phyloP scores from a whole-genome alignment of 179 eudicot species.

The Beta lomatogona region DNA sequence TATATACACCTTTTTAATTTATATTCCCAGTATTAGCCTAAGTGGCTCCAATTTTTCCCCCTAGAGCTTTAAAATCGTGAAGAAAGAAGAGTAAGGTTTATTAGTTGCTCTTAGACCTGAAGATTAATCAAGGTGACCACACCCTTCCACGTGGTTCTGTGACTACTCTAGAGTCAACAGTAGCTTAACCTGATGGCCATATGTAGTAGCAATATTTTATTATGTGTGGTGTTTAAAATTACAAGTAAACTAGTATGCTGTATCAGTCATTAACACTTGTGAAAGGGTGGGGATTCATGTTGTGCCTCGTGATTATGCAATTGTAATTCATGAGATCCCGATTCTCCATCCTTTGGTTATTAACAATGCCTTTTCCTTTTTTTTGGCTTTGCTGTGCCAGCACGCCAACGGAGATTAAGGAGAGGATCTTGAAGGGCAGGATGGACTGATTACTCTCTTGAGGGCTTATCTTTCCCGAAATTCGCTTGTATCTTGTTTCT shows the following conservation, averaged over 20 bases:
- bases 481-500: not conserved
- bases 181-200: not conserved
- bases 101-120: not conserved
- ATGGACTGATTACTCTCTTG: constrained; percentile 38
- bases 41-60: not conserved
- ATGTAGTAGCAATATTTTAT: not conserved
- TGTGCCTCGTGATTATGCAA: not conserved
- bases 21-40: not conserved
- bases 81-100: too few relatives aligned
- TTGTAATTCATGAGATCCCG: not conserved
- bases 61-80: not conserved
- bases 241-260: not conserved
- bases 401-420: constrained; percentile 87
- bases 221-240: not conserved
- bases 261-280: not conserved
- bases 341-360: not conserved
- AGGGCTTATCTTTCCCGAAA: not conserved
- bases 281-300: not conserved
- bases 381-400: constrained; percentile 38
- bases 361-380: not conserved
- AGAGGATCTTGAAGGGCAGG: constrained; percentile 81
- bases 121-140: not conserved
- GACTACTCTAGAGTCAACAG: not conserved
- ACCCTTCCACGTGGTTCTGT: not conserved
- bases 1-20: not conserved